Conservation (phyloP, 78 protist species). For the Protostelium mycophagum region DNA sequence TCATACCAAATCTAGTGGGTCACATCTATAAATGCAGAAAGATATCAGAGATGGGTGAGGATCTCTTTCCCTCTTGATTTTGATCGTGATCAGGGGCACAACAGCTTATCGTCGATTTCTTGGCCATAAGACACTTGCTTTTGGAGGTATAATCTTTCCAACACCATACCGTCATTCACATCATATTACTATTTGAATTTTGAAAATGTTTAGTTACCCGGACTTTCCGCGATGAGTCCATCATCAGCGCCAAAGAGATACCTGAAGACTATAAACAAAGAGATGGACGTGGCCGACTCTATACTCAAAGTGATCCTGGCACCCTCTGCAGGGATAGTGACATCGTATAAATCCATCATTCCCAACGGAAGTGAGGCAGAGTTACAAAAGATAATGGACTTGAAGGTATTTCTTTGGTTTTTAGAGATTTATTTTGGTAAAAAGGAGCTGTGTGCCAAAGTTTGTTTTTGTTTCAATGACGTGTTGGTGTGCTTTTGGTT, state of each 20-base stretch:
- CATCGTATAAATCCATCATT: slow-evolving; percentile 30
- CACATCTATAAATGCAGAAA: slow-evolving; percentile 30
- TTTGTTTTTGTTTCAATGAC: too few relatives aligned
- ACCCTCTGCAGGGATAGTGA: slow-evolving; percentile 11
- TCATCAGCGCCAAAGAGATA: slow-evolving; percentile 14
- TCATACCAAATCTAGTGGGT: slow-evolving; percentile 19
- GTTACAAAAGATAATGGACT: slow-evolving; percentile 55
- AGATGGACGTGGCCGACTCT: slow-evolving; percentile 39
- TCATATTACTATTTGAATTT: not conserved
- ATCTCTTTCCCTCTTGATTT: too few relatives aligned
- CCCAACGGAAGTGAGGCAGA: slow-evolving; percentile 19
- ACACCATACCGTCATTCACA: not conserved
- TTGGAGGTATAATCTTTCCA: not conserved
- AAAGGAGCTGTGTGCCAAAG: too few relatives aligned
- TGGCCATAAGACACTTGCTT: slow-evolving; percentile 9
- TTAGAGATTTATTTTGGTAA: too few relatives aligned
- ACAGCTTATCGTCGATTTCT: slow-evolving; percentile 36
- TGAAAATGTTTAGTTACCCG: not conserved
- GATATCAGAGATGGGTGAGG: slow-evolving; percentile 42
- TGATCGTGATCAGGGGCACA: slow-evolving; percentile 19
- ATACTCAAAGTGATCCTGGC: slow-evolving; percentile 40
- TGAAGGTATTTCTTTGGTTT: too few relatives aligned
- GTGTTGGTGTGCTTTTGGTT: too few relatives aligned
- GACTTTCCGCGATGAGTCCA: slow-evolving; percentile 16
- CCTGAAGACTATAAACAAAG: slow-evolving; percentile 32